A percentile compares a stretch with the other conserved stretches of the same genome.
These are phyloP conservation scores for Cyathus striatus DNA, from an alignment of 768 basidiomycete species.

Conservation along the genomic window DNA sequence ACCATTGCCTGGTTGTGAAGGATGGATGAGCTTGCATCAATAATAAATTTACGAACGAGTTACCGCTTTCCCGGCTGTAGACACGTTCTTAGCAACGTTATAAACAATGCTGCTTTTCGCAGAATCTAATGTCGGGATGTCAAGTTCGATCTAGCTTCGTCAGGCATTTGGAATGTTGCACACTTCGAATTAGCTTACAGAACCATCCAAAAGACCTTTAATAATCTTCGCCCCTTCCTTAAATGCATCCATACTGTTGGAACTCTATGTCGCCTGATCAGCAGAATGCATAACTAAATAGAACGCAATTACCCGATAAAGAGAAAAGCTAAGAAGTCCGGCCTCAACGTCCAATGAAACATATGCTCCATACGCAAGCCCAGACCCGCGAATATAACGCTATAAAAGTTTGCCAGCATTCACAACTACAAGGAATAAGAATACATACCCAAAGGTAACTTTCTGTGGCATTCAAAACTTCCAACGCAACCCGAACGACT, in stretches of 20 bases:
- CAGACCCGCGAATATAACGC: constrained; percentile 90
- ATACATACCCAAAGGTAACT: constrained; percentile 82
- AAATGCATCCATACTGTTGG: constrained; percentile 74
- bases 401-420: constrained; percentile 17
- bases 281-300: background rate
- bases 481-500: constrained; percentile 76
- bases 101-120: constrained; percentile 92
- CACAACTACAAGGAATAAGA: constrained; percentile 4
- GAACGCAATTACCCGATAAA: constrained; percentile 62
- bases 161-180: background rate
- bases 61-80: constrained; percentile 86
- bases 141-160: constrained; percentile 62
- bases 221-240: constrained; percentile 77
- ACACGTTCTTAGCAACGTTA: constrained; percentile 71
- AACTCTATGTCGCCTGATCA: constrained; percentile 47
- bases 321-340: constrained; percentile 67
- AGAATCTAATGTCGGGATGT: constrained; percentile 78
- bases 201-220: constrained; percentile 73
- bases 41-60: constrained; percentile 16
- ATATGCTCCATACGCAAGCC: constrained; percentile 91
- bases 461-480: constrained; percentile 90
- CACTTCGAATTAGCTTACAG: constrained; percentile 43
- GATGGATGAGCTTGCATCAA: constrained; percentile 7
- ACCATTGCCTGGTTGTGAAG: constrained; percentile 60
- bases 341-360: constrained; percentile 71